Percentiles rank a stretch among this genome's conserved stretches.
Conservation (phyloP, 768 basidiomycete species). For the Obba rivulosa region DNA sequence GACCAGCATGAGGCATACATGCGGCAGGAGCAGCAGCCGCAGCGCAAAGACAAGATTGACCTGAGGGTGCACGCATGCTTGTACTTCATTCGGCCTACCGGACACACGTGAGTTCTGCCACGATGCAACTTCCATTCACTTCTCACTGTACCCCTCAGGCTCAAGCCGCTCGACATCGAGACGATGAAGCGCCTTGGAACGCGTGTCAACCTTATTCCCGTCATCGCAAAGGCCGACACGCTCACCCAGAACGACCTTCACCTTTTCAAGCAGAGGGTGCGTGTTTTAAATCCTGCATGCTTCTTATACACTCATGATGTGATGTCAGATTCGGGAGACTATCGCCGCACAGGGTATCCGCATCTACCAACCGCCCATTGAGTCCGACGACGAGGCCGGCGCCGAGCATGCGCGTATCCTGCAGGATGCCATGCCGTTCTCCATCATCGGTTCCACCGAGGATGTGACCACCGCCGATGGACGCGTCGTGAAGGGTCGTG, state of each 20-base stretch:
- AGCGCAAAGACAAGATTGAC: conserved; percentile 90
- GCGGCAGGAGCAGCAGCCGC: conserved; percentile 99
- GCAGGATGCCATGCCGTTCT: conserved; percentile 93
- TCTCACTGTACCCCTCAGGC: conserved; percentile 33
- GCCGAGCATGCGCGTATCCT: conserved; percentile 87
- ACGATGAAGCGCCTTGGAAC: conserved; percentile 99
- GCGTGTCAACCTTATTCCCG: conserved; percentile 96
- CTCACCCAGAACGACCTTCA: conserved; percentile 90
- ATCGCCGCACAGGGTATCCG: conserved; percentile 89
- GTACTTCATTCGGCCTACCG: conserved; percentile 95
- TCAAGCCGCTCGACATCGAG: conserved; percentile 98
- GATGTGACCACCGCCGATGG: conserved; percentile 92
- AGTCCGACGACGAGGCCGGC: conserved; percentile 78
- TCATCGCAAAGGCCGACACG: conserved; percentile 96
- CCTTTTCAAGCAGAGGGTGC: conserved; percentile 88
- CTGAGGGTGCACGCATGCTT: conserved; percentile 94
- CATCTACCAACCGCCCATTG: conserved; percentile 91
- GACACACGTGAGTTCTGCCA: conserved; percentile 79
- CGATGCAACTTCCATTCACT: background rate
- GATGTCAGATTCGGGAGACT: conserved; percentile 75
- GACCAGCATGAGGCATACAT: conserved; percentile 95
- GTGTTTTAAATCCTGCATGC: conserved; percentile 23
- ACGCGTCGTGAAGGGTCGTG: conserved; percentile 90
- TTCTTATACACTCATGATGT: conserved; percentile 2
- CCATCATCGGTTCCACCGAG: conserved; percentile 95